A percentile compares a stretch with the other conserved stretches of the same genome.
Conservation (phyloP, 768 basidiomycete genomes). For the Suillus fuscotomentosus region DNA sequence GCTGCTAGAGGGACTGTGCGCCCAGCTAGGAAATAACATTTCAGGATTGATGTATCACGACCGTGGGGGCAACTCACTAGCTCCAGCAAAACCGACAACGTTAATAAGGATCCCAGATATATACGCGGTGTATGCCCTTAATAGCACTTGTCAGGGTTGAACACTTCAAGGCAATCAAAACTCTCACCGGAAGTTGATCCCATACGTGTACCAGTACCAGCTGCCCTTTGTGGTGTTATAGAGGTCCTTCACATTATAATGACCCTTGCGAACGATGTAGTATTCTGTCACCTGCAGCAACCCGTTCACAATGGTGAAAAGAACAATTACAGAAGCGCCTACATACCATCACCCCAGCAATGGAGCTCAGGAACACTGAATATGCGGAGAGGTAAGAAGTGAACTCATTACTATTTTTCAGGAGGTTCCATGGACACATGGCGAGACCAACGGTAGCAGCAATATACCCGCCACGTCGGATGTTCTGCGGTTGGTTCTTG, state of each 20-base stretch:
- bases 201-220: conserved; percentile 77
- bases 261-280: conserved; percentile 69
- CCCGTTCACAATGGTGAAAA: not conserved
- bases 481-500: conserved; percentile 46
- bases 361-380: conserved; percentile 77
- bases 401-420: conserved; percentile 72
- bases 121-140: conserved; percentile 64
- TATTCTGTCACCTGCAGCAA: conserved; percentile 71
- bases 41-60: not conserved
- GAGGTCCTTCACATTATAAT: conserved; percentile 69
- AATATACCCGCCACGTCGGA: conserved; percentile 81
- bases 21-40: conserved; percentile 40
- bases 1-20: conserved; percentile 62
- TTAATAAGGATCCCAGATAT: conserved; percentile 78
- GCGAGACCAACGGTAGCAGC: conserved; percentile 75
- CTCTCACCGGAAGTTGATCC: conserved; percentile 65
- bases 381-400: conserved; percentile 82
- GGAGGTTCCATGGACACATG: conserved; percentile 77
- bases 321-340: not conserved
- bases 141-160: not conserved
- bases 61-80: conserved; percentile 42
- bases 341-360: conserved; percentile 76
- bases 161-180: conserved; percentile 10
- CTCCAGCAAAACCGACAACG: conserved; percentile 78
- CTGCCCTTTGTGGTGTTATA: conserved; percentile 55